Base-by-base conservation (phyloP, 768 basidiomycete species). In the Suillus spraguei region DNA sequence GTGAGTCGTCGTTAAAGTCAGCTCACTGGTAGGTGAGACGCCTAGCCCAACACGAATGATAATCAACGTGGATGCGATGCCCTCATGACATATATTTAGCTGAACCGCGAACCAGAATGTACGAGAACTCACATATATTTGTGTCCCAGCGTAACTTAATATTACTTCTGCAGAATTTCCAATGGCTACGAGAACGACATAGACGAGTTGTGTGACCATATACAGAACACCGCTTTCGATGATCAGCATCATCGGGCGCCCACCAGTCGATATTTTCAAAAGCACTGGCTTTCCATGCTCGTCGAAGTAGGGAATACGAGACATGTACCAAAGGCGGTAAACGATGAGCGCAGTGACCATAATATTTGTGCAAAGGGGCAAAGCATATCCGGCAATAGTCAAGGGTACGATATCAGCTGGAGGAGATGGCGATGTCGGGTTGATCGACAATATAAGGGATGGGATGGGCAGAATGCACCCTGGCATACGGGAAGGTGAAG, bases 351-450 rank as follows among this genome's bases (percentile, higher is more conserved):
- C 47, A 8, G 77, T 78, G 50, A 77, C 66, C n/a, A 79, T 61
- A 62, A 74, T 64, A 63, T 80, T 79, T 35, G 75, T 70, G 61
- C 66, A 67, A 41, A 80, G 70, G 17, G 78, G 74, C 32, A 80
- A 70, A 13, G 66, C 52, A 62, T 72, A 77, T 36, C 62, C 70
- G 5, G 75, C 73, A 20, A 67, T 67, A 16, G 72, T 76, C 5
- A 76, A 50, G 11, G 76, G 74, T n/a, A 68, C 69, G 41, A 74
- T 62, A 16, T 66, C 66, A 32, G 70, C 68, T 41, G 74, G 74
- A 20, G 74, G 69, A 17, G 53, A 7, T 11, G 55, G 38, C 9
- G 55, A 39, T 39, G 38, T 41, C 10, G 56, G 56, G 56, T 58
- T 4, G 24, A 58, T 28, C 17, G 38, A 17, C 38, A 58, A 13